Conservation (phyloP, 495 filamentous ascomycete species). For the Polyplosphaeria fusca region DNA sequence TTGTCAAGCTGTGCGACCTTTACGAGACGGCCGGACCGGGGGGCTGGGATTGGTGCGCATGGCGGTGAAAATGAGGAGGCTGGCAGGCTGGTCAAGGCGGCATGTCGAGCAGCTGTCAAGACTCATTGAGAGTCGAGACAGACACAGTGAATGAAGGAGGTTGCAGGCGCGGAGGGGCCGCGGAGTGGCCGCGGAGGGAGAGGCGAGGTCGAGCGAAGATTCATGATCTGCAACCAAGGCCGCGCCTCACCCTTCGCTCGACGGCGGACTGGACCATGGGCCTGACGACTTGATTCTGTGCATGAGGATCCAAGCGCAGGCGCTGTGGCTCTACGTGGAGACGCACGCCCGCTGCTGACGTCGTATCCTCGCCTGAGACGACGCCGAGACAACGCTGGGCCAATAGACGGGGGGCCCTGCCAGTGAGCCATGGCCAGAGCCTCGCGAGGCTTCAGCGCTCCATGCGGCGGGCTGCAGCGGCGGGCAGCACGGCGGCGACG, state of each 20-base stretch:
- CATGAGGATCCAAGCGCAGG: slow-evolving; percentile 31
- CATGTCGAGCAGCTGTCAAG: slow-evolving; percentile 2
- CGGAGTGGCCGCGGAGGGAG: not conserved
- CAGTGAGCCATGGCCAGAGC: not conserved
- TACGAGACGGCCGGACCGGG: slow-evolving; percentile 18
- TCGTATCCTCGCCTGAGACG: slow-evolving; percentile 30
- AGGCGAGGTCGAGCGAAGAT: slow-evolving; percentile 3
- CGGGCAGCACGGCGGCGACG: not conserved
- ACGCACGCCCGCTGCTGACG: slow-evolving; percentile 22
- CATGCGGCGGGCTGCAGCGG: not conserved
- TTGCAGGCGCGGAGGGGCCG: slow-evolving; percentile 6
- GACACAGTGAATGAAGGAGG: not conserved
- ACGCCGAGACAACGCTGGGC: slow-evolving; percentile 24
- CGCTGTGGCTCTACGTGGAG: slow-evolving; percentile 15
- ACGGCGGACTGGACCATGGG: slow-evolving; percentile 6
- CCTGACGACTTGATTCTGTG: slow-evolving; percentile 16
- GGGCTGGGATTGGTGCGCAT: slow-evolving; percentile 10
- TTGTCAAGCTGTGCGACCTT: slow-evolving; percentile 23
- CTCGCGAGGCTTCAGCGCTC: not conserved
- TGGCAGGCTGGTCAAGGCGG: no score
- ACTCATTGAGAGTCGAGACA: no score
- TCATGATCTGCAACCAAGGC: slow-evolving; percentile 30
- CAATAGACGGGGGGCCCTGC: slow-evolving; percentile 1
- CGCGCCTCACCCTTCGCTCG: slow-evolving; percentile 13
- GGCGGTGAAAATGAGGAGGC: slow-evolving; percentile 6